Evolutionary conservation across 140 eudicot genomes (phyloP), one percentile per base, ranked within the genome.

Genomic region (Bidens hawaiensis): DNA sequence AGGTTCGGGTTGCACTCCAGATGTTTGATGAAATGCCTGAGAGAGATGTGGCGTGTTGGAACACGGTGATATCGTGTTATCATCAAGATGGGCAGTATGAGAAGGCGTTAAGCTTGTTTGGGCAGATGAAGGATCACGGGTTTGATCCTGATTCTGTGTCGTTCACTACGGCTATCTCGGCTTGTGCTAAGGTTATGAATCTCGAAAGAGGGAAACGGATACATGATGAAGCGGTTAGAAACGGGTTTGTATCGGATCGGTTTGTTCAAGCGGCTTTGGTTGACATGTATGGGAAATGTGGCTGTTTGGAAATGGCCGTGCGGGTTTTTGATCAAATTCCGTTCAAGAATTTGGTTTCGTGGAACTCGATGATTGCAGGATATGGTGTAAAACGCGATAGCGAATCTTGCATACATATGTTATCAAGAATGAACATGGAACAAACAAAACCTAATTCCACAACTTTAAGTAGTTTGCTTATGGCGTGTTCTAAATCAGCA

Each of bases 11-110:
- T 5, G 90, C 85, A 27, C 26, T 73, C 5, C 47, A 73, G 55
- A 47, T 83, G 80, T 83, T 83, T 9, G 86, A 83, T 70, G 90
- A 79, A 83, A 83, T 83, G 80, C 70, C 83, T 38, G 80, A 79
- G 12, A 76, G 76, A 65, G 89, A 83, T 25, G 68, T 73, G 36
- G 78, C 83, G 3, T 72, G 90, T 60, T 83, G 90, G 90, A 83
- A 83, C 45, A 70, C 76, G 15, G 79, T 76, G n/a, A 62, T 83
- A 51, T 83, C 90, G 19, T 73, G 83, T 33, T 83, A 72, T 64
- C 74, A 65, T 62, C 90, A 73, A 56, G 77, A 72, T 62, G 86
- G 86, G 27, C 80, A 79, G 67, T 76, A 26, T 22, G 85, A 60
- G 53, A 76, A 79, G 56, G 83, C 86, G 6, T 73, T 79, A 70